Conservation (phyloP, 2,329 filamentous ascomycete genomes). For the Ascocoryne sarcoides region DNA sequence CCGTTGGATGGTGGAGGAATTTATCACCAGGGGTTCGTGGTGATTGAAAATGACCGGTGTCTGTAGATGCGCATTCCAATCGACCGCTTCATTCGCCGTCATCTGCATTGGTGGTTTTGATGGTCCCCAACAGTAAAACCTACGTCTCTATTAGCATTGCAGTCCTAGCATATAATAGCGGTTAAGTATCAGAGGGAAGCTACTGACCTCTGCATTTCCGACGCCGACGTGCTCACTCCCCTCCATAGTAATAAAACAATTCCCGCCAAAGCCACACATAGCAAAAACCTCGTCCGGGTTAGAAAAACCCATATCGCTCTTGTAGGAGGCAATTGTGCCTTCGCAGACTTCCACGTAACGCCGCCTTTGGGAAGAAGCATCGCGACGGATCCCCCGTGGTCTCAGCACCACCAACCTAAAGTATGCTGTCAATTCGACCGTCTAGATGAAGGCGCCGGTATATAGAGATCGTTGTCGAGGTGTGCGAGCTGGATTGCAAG, state of each 20-base stretch:
- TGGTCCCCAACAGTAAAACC: slow-evolving; percentile 96
- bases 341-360: slow-evolving; percentile 86
- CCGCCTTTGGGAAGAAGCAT: slow-evolving; percentile 92
- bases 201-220: slow-evolving; percentile 78
- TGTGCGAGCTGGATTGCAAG: slow-evolving; percentile 12
- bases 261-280: slow-evolving; percentile 61
- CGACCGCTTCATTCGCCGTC: slow-evolving; percentile 79
- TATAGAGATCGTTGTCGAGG: slow-evolving; percentile 2
- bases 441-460: slow-evolving; percentile 10
- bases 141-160: slow-evolving; percentile 32
- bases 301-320: slow-evolving; percentile 63
- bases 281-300: slow-evolving; percentile 68
- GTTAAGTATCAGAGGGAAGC: slow-evolving; percentile 1
- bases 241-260: slow-evolving; percentile 80
- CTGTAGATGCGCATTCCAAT: slow-evolving; percentile 81
- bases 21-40: slow-evolving; percentile 79
- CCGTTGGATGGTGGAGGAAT: slow-evolving; percentile 67
- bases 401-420: slow-evolving; percentile 32
- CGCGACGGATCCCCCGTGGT: slow-evolving; percentile 35
- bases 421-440: slow-evolving; percentile 22
- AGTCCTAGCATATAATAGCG: not conserved
- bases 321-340: slow-evolving; percentile 66
- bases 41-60: slow-evolving; percentile 96
- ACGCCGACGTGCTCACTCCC: slow-evolving; percentile 68
- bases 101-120: slow-evolving; percentile 94